phyloP scores from a whole-genome alignment of 176 grass and related monocot genomes.

The barley (Hordeum vulgare) region DNA sequence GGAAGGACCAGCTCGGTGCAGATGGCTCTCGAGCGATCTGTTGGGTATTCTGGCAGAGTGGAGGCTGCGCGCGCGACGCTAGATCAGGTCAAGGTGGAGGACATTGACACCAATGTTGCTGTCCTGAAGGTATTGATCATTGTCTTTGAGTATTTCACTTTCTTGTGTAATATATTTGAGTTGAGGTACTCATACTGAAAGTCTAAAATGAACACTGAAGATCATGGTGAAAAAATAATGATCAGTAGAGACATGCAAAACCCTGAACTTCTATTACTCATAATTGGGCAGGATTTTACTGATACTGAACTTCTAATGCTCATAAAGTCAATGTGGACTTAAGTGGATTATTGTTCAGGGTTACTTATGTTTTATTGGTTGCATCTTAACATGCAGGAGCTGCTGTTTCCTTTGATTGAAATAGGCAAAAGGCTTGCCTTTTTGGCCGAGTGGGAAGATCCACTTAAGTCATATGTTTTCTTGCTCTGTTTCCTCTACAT shows the following conservation, averaged over 20 bases:
- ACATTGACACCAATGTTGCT: constrained; percentile 85
- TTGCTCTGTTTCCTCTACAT: constrained; percentile 65
- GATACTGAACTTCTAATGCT: neutral
- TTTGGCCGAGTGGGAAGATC: constrained; percentile 83
- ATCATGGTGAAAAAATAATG: neutral
- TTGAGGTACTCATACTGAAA: neutral
- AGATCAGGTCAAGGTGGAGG: constrained; percentile 79
- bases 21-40: constrained; percentile 60
- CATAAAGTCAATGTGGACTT: neutral
- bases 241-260: neutral
- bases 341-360: neutral
- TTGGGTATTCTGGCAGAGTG: constrained; percentile 56
- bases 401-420: constrained; percentile 82
- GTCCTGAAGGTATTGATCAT: constrained; percentile 50
- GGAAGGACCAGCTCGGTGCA: constrained; percentile 58
- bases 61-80: constrained; percentile 68
- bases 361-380: neutral
- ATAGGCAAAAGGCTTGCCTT: constrained; percentile 53
- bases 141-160: neutral
- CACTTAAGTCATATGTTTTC: constrained; percentile 73
- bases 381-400: constrained; percentile 55
- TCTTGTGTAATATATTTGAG: neutral
- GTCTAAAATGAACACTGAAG: neutral
- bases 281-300: neutral
- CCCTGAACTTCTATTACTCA: neutral